Base-by-base conservation (phyloP, 164 flowering plant species). In the Platanus orientalis region DNA sequence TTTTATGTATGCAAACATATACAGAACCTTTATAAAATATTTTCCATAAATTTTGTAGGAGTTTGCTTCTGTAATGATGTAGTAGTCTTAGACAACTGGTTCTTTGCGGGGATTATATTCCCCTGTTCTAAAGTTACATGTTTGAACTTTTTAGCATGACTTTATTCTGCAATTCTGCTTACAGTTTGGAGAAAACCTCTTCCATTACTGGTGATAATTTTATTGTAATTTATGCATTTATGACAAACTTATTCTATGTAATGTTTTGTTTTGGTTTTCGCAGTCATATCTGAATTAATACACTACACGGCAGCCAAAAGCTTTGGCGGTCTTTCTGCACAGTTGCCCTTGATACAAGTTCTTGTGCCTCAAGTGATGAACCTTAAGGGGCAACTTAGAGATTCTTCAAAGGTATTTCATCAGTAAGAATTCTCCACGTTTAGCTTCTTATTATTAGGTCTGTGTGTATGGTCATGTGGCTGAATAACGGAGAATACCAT, bases 281-380 rank as follows among this genome's bases (percentile, higher is more conserved):
- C 92, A 95, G 99, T 88, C 47, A 74, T 87, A 53, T 95, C 96
- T 52, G 99, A 92, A 78, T 77, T 95, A 76, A 95, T 95, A 75
- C 97, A 88, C 75, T 90, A 87, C 76, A 76, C 97, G 25, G 75
- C 88, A 64, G 75, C 81, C 1, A 81, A 75, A 71, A 78, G 74
- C 64, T 71, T 79, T 27, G 84, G 80, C 70, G 92, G 77, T 71
- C 68, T 81, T 65, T 64, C 90, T 62, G 81, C 72, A n/a, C 91
- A 94, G 56, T 83, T 90, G 90, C 96, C 99, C 17, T 78, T 95
- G 61, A 87, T 95, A 77, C 97, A 95, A 80, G 89, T 81, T 21
- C 78, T 95, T 82, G 99, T 89, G 47, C 97, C 99, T 64, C 88
- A 74, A 66, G 87, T 95, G 51, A 89, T 95, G 97, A 80, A 66